A percentile compares a stretch with the other conserved stretches of the same genome.
Evolutionary conservation across 257 asterid genomes (phyloP).

Genomic region (Plantago elongata): DNA sequence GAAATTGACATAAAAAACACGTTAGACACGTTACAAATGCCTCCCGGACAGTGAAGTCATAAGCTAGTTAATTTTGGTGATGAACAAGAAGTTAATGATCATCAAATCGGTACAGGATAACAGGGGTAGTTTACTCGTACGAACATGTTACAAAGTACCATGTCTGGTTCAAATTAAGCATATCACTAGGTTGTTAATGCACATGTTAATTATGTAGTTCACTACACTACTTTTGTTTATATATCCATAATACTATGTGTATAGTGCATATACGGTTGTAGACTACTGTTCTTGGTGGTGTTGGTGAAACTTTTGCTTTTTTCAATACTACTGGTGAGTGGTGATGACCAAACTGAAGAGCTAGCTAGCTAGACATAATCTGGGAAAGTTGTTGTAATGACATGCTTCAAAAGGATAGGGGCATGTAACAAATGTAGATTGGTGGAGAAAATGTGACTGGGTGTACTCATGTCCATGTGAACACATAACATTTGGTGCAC

Average conservation of each 20-base stretch:
- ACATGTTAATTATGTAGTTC: conserved; percentile 7
- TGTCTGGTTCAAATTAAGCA: conserved; percentile 10
- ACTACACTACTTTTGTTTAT: conserved; percentile 11
- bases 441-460: conserved; percentile 17
- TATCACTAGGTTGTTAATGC: conserved; percentile 5
- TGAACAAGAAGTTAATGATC: background rate
- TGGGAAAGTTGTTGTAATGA: conserved; percentile 16
- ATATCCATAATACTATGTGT: no score
- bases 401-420: conserved; percentile 17
- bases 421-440: conserved; percentile 5
- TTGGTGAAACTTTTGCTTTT: no score
- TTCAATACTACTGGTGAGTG: no score
- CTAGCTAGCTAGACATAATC: background rate
- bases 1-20: conserved; percentile 34
- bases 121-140: background rate
- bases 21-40: conserved; percentile 11
- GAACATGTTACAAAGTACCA: conserved; percentile 14
- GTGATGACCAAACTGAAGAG: no score
- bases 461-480: background rate
- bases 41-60: background rate
- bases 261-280: no score
- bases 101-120: background rate
- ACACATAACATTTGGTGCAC: background rate
- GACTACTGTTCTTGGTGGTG: no score
- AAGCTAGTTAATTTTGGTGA: background rate